A percentile compares a stretch with the other conserved stretches of the same genome.
Conservation (phyloP, 441 rosid genomes). For the Pelargonium myrrhifolium region DNA sequence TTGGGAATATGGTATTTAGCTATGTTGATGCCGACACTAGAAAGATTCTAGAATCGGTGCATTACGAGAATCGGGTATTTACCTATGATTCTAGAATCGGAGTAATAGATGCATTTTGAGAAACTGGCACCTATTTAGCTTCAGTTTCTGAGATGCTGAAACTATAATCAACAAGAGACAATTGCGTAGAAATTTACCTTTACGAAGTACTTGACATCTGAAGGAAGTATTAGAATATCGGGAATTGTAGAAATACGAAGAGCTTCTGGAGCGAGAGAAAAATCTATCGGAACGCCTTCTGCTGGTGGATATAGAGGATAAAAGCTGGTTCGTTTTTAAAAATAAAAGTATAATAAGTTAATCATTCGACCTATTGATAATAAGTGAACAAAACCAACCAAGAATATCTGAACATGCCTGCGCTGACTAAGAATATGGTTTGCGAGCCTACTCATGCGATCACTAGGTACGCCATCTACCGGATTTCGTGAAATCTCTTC, state of each 20-base stretch:
- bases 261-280: slow-evolving; percentile 68
- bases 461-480: slow-evolving; percentile 46
- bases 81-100: background rate
- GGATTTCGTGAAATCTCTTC: slow-evolving; percentile 79
- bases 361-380: slow-evolving; percentile 1
- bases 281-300: slow-evolving; percentile 73
- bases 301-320: slow-evolving; percentile 88
- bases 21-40: no score
- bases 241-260: slow-evolving; percentile 52
- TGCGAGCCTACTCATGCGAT: slow-evolving; percentile 82
- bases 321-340: slow-evolving; percentile 58
- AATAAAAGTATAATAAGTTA: background rate
- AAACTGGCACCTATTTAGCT: background rate
- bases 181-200: slow-evolving; percentile 40
- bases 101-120: background rate
- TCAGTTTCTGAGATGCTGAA: slow-evolving; percentile 1
- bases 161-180: background rate
- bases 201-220: slow-evolving; percentile 76
- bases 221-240: slow-evolving; percentile 75
- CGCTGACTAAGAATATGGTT: slow-evolving; percentile 66
- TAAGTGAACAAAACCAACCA: slow-evolving; percentile 5
- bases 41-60: no score
- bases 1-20: no score
- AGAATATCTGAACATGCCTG: slow-evolving; percentile 38
- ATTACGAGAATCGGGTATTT: no score